Evolutionary conservation across 2,329 filamentous ascomycete genomes (phyloP), one percentile per base, ranked within the genome.

Genomic region (Lecanicillium sp.): DNA sequence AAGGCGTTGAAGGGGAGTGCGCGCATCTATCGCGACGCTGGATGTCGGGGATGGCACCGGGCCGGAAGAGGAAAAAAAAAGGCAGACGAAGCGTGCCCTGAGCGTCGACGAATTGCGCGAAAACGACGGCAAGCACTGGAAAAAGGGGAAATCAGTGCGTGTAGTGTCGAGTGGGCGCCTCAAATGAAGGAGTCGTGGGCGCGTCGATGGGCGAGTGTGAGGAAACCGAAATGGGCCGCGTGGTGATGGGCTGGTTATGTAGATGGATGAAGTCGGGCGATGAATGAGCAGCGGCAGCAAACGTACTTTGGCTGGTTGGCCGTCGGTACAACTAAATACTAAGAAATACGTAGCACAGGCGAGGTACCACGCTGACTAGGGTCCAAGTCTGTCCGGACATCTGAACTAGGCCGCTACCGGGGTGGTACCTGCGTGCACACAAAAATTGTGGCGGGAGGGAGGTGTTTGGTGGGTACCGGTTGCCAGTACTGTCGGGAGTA

Each of bases 201-300:
- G 36, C 17, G 29, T 19, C 15, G 44, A 40, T 47, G 37, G 29
- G n/a, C 37, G 29, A 26, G 29, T 26, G 12, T 23, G 37, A 41
- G 29, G 5, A 26, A 35, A 19, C 7, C 20, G n/a, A 11, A 27
- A 7, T 12, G 44, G 29, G n/a, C 27, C 20, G 27, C 20, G 44
- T 47, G 5, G 29, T 33, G 44, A 33, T 33, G 44, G 11, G 33
- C 27, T 23, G 21, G 27, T 26, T 15, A 11, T 20, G 44, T 19
- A 32, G 37, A 27, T 39, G 44, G 44, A 33, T 33, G 19, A 47
- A 33, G 44, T 47, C 40, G 27, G 36, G 24, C 20, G 20, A n/a
- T n/a, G n/a, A n/a, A n/a, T n/a, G n/a, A n/a, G n/a, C n/a, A n/a
- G n/a, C n/a, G n/a, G n/a, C n/a, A 30, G 14, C n/a, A 29, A 37